Evolutionary conservation across 1,284 basidiomycete species (phyloP), one percentile per base, ranked within the genome.

Genomic region (Neonothopanus nambi): DNA sequence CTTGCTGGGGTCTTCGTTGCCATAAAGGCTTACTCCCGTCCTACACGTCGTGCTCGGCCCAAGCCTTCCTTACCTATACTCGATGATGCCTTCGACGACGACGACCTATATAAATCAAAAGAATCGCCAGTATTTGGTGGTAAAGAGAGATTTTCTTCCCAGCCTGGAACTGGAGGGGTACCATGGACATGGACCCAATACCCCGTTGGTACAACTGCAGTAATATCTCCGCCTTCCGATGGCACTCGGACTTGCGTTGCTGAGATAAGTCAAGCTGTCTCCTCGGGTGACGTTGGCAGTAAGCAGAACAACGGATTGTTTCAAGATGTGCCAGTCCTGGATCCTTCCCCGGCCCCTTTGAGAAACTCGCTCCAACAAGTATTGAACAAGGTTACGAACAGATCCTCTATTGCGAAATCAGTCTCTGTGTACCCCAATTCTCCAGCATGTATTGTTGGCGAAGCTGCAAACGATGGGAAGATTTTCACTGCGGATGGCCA

Each of bases 361-460:
- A 46, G 28, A 11, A 18, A 46, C 33, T 37, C 23, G 23, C 41
- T 11, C n/a, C 21, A 35, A 17, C 28, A 13, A 18, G 28, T 47
- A 20, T 84, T 80, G 0, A 87, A 85, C 0, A 95, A 81, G 64
- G 93, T 93, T 1, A 77, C 75, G 59, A 95, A 93, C 42, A 95
- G 81, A 51, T 69, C 82, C 23, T 85, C 82, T 20, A 37, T 42
- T 42, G 69, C 69, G 0, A 67, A 76, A 20, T 84, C 83, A 18
- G 67, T 73, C 54, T 82, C 82, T 0, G 65, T 82, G 26, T 82
- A 85, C 62, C 75, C 80, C 4, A 67, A 63, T 38, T 77, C 80
- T 23, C 76, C 78, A 17, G 21, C 18, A 33, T 28, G 26, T 28
- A 28, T 33, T 13, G 2, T 13, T 11, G 30, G 8, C 7, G 18